Evolutionary conservation across 2,329 filamentous ascomycete species (phyloP).

Genomic region (Beauveria medogensis): DNA sequence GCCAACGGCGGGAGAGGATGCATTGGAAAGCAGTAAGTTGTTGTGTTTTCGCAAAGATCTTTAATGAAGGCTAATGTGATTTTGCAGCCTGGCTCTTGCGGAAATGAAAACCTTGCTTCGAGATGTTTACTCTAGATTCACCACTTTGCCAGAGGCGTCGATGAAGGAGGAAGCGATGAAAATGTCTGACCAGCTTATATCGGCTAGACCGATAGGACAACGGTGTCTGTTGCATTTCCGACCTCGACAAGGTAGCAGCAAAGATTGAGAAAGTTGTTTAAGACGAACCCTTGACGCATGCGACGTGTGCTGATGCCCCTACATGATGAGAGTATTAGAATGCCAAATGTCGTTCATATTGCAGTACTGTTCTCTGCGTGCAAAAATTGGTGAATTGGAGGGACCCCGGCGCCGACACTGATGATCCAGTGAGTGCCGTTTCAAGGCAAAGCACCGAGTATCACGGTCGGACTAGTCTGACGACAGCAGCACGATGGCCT

Average conservation of each 20-base stretch:
- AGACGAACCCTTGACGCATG: neutral
- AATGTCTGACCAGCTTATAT: slow-evolving; percentile 61
- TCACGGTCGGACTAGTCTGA: neutral
- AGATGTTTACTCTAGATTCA: slow-evolving; percentile 53
- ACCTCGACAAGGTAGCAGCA: slow-evolving; percentile 19
- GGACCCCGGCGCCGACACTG: neutral
- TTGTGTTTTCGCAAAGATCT: fast-evolving
- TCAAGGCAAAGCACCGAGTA: neutral
- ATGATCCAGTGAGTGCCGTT: neutral
- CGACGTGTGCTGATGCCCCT: neutral
- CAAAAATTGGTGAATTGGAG: neutral
- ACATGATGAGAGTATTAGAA: neutral
- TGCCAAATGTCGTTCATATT: neutral
- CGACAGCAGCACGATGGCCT: neutral
- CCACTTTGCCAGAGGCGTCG: slow-evolving; percentile 43
- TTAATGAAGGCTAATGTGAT: neutral
- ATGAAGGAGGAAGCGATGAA: slow-evolving; percentile 52
- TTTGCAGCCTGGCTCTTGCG: slow-evolving; percentile 44
- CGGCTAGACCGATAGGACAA: slow-evolving; percentile 52
- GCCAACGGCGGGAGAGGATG: slow-evolving; percentile 58
- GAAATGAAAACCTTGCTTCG: slow-evolving; percentile 61
- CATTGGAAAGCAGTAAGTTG: slow-evolving; percentile 57
- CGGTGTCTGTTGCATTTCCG: slow-evolving; percentile 48
- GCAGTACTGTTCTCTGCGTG: neutral
- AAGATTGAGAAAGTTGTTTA: neutral